Evolutionary conservation across 345 rosid species (phyloP), one percentile per base, ranked within the genome.

Genomic region (Isatis tinctoria): DNA sequence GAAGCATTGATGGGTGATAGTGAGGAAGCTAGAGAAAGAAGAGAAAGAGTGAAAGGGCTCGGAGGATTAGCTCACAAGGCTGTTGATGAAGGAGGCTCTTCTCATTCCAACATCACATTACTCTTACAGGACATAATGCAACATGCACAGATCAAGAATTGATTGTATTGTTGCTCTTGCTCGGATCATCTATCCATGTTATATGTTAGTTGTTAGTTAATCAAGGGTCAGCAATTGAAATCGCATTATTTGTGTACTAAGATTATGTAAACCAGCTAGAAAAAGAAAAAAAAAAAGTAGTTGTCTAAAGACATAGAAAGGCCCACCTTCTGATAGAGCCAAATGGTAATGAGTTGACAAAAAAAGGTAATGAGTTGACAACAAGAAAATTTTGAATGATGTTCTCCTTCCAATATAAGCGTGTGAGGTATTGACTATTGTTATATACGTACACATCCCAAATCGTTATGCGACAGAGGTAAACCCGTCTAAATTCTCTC

Each of bases 41-140:
- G 79, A 76, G 45, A 4, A 62, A 79, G 77, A 61, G 83, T 41
- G 3, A 58, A 60, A 70, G 65, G 76, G 79, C 68, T 84, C 27
- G 78, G 75, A 27, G 40, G 72, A 7, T 72, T 70, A 44, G 90
- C 88, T 1, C 70, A 57, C 32, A 51, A 47, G 35, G 81, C 90
- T 13, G 82, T 80, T 18, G 79, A 78, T 6, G 45, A 39, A 43
- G 88, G 87, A 6, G 97, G 94, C 6, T 84, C 90, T 32, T 90
- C 94, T n/a, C 58, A 78, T 71, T 13, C 39, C 10, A 83, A 82
- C 62, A 40, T 83, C 36, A 62, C 63, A 28, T 5, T 41, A 4
- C 26, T 86, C 36, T 74, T 86, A 13, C 70, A 79, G 33, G 60
- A 75, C 37, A 71, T 84, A 7, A 74, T 44, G 69, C 62, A 80